phyloP scores from a whole-genome alignment of 495 filamentous ascomycete genomes.

The Aspergillus sclerotiicarbonarius region DNA sequence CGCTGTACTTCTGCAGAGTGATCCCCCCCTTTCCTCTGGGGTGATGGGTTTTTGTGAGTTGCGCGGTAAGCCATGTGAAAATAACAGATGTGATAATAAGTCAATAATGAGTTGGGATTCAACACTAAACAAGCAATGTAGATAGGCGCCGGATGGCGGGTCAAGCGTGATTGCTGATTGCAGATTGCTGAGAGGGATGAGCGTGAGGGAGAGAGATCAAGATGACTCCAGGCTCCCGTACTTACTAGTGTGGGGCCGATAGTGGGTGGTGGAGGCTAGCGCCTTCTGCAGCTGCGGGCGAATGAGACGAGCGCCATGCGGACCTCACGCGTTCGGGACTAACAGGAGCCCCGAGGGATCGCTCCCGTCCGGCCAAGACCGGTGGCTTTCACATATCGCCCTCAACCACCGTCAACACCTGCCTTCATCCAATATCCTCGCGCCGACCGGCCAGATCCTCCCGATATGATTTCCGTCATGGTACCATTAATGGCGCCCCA shows the following conservation, averaged over 20 bases:
- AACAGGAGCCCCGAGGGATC: not conserved
- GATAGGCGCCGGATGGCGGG: too few relatives aligned
- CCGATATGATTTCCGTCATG: slow-evolving; percentile 1
- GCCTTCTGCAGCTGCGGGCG: slow-evolving; percentile 1
- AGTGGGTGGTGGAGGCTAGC: too few relatives aligned
- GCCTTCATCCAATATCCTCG: not conserved
- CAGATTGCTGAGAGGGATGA: not conserved
- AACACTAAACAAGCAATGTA: not conserved
- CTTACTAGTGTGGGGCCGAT: not conserved
- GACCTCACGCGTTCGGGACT: not conserved
- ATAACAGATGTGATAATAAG: not conserved
- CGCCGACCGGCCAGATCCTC: not conserved
- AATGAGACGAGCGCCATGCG: not conserved
- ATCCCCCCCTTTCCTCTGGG: not conserved
- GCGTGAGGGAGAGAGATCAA: not conserved
- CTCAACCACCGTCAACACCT: too few relatives aligned
- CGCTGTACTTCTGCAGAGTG: not conserved
- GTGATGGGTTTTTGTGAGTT: not conserved
- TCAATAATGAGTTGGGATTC: not conserved
- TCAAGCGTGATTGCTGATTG: too few relatives aligned
- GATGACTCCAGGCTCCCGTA: not conserved
- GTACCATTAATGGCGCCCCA: not conserved
- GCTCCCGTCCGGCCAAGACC: not conserved
- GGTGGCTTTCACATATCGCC: too few relatives aligned
- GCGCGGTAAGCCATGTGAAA: not conserved